A percentile compares a stretch with the other conserved stretches of the same genome.
phyloP scores from a whole-genome alignment of 2,329 filamentous ascomycete species.

The Periconia macrospinosa region DNA sequence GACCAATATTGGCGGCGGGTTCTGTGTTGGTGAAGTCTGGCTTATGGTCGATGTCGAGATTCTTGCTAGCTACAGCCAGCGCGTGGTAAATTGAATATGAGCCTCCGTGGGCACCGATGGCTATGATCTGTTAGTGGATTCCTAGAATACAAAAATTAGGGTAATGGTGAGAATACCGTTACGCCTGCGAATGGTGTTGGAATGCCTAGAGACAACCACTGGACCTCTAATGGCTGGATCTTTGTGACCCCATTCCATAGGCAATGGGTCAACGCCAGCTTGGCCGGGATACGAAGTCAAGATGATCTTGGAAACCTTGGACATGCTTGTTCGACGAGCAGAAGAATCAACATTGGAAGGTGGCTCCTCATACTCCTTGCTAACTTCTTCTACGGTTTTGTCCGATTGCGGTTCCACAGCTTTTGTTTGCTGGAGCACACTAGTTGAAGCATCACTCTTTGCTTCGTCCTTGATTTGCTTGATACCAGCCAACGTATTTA shows the following conservation, averaged over 20 bases:
- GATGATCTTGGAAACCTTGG: slow-evolving; percentile 63
- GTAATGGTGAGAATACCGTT: slow-evolving; percentile 62
- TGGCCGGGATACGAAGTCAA: slow-evolving; percentile 89
- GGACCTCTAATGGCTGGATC: slow-evolving; percentile 79
- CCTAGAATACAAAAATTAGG: neutral
- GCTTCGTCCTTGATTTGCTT: slow-evolving; percentile 59
- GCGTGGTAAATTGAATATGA: slow-evolving; percentile 97
- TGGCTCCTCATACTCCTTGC: slow-evolving; percentile 44
- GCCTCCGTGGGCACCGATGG: slow-evolving; percentile 75
- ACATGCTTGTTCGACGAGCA: slow-evolving; percentile 46
- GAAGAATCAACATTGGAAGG: slow-evolving; percentile 34
- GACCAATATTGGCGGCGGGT: slow-evolving; percentile 85
- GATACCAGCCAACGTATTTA: slow-evolving; percentile 63
- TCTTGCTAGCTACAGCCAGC: slow-evolving; percentile 86
- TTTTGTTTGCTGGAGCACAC: slow-evolving; percentile 18
- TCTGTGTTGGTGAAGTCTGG: slow-evolving; percentile 83
- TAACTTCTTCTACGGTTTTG: slow-evolving; percentile 42
- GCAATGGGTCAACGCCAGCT: slow-evolving; percentile 88
- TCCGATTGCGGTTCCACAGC: slow-evolving; percentile 36
- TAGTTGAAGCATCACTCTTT: slow-evolving; percentile 21
- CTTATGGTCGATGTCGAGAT: slow-evolving; percentile 80
- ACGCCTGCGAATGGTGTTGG: slow-evolving; percentile 74
- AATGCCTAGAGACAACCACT: slow-evolving; percentile 79
- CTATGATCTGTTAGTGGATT: slow-evolving; percentile 36
- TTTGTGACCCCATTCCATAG: slow-evolving; percentile 81